Percentiles rank a stretch among this genome's conserved stretches.
These are phyloP conservation scores for Suillus subalutaceus DNA, from an alignment of 768 basidiomycete genomes.

Conservation along the genomic window DNA sequence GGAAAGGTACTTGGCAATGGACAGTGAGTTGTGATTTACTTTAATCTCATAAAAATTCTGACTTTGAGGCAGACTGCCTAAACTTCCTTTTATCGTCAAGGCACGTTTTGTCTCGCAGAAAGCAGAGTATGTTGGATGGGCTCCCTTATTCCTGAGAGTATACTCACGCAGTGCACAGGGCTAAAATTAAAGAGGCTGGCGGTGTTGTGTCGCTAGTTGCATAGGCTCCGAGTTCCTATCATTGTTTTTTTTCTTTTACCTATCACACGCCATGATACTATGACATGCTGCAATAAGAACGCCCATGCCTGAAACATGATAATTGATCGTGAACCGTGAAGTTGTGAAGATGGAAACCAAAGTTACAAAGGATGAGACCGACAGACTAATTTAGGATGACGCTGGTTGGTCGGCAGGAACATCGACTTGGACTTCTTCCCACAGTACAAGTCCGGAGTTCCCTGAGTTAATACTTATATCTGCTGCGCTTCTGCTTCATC, in stretches of 20 bases:
- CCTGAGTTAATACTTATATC: background rate
- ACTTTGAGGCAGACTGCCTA: conserved; percentile 63
- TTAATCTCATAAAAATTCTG: background rate
- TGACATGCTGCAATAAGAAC: conserved; percentile 18
- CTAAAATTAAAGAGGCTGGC: conserved; percentile 90
- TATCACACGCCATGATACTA: conserved; percentile 16
- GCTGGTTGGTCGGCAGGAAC: background rate
- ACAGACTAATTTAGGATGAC: conserved; percentile 2
- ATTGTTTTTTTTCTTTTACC: conserved; percentile 26
- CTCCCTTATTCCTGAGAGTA: conserved; percentile 25
- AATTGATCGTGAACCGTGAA: background rate
- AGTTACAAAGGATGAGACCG: background rate
- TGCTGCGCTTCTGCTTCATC: conserved; percentile 10
- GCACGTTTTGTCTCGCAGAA: conserved; percentile 91
- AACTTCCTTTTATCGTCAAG: conserved; percentile 96
- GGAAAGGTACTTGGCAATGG: conserved; percentile 97
- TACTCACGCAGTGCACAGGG: conserved; percentile 36
- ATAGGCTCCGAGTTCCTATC: conserved; percentile 41
- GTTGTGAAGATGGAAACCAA: background rate
- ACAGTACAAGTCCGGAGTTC: background rate
- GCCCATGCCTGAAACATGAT: conserved; percentile 15
- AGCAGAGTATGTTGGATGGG: conserved; percentile 63
- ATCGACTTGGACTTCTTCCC: conserved; percentile 13
- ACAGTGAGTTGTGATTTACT: conserved; percentile 50
- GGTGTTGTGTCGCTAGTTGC: conserved; percentile 94